phyloP scores from a whole-genome alignment of 345 rosid genomes.

The Nephelium lappaceum region DNA sequence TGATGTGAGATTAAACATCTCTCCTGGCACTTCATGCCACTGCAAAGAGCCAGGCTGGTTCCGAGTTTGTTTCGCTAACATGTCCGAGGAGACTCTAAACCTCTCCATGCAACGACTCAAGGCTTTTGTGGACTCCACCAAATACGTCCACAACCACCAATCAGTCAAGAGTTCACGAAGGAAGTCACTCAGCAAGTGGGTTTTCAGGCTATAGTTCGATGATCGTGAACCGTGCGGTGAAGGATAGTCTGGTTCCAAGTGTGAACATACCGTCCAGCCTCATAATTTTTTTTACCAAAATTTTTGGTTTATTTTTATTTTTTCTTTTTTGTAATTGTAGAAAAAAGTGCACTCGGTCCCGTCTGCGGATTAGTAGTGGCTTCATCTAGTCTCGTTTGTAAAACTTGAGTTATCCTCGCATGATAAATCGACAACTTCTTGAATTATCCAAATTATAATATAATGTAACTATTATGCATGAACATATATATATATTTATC shows the following conservation, averaged over 20 bases:
- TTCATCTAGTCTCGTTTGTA: conserved; percentile 29
- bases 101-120: conserved; percentile 64
- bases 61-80: conserved; percentile 75
- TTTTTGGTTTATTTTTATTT: conserved; percentile 23
- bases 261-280: conserved; percentile 15
- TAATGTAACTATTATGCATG: background rate
- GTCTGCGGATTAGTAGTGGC: conserved; percentile 52
- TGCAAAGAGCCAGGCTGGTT: conserved; percentile 85
- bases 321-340: conserved; percentile 11
- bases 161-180: conserved; percentile 51
- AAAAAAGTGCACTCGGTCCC: conserved; percentile 48
- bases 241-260: conserved; percentile 50
- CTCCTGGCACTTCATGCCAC: conserved; percentile 81
- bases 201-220: conserved; percentile 75
- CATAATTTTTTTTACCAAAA: background rate
- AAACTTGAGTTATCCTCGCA: background rate
- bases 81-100: conserved; percentile 64
- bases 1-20: conserved; percentile 60
- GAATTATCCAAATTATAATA: background rate
- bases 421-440: background rate
- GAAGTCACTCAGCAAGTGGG: conserved; percentile 61
- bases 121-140: conserved; percentile 50
- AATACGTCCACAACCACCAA: conserved; percentile 38
- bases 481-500: background rate
- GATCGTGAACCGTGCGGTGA: conserved; percentile 56